Evolutionary conservation across 768 basidiomycete species (phyloP).

Genomic region (Vararia minispora): DNA sequence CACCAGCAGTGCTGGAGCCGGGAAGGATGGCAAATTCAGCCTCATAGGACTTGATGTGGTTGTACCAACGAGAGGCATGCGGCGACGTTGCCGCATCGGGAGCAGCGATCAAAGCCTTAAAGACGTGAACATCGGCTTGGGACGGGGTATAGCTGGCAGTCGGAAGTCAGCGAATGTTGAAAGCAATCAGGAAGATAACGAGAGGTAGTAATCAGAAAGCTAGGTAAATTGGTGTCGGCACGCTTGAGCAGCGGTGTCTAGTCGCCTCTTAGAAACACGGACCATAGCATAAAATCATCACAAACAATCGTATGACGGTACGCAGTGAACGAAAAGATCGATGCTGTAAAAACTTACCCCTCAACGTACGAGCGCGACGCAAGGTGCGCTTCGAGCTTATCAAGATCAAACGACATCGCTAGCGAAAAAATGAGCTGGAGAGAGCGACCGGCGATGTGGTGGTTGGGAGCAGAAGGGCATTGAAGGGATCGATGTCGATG

Average conservation of each 20-base stretch:
- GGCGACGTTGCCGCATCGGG: constrained; percentile 59
- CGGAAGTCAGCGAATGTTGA: constrained; percentile 6
- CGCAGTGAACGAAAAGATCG: constrained; percentile 1
- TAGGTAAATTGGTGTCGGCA: constrained; percentile 65
- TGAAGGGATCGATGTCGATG: too few species aligned
- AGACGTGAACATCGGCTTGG: constrained; percentile 89
- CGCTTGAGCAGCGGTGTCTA: constrained; percentile 77
- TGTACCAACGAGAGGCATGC: constrained; percentile 84
- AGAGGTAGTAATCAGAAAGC: constrained; percentile 49
- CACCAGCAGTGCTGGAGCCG: constrained; percentile 76
- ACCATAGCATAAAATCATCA: constrained; percentile 84
- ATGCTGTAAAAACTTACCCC: constrained; percentile 51
- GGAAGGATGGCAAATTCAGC: constrained; percentile 69
- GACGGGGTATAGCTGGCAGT: constrained; percentile 71
- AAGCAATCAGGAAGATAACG: neutral
- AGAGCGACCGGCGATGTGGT: too few species aligned
- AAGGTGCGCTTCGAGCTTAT: constrained; percentile 80
- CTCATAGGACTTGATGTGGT: constrained; percentile 81
- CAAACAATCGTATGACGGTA: constrained; percentile 15
- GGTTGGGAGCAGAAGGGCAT: too few species aligned
- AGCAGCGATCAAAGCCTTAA: constrained; percentile 62
- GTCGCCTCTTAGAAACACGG: constrained; percentile 95
- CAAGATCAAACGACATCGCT: constrained; percentile 55
- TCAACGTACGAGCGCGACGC: constrained; percentile 80
- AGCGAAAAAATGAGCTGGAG: constrained; percentile 16